These are phyloP conservation scores for Sesbania bispinosa DNA, from an alignment of 306 rosid species.

Conservation along the genomic window DNA sequence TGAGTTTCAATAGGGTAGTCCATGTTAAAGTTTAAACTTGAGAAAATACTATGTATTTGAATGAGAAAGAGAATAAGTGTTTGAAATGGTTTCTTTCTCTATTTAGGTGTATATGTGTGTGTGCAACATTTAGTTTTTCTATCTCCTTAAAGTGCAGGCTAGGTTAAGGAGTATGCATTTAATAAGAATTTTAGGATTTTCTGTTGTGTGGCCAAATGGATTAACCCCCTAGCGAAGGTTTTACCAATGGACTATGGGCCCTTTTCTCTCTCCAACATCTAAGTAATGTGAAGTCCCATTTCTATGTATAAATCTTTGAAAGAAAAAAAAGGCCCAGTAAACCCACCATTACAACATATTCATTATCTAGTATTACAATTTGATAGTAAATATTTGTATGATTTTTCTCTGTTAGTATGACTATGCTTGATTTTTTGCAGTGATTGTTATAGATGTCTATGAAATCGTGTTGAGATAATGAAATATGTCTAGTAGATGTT, in stretches of 20 bases:
- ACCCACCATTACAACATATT: constrained; percentile 56
- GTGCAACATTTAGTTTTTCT: neutral
- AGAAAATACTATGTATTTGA: no score
- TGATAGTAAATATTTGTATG: constrained; percentile 49
- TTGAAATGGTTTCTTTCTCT: no score
- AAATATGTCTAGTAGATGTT: constrained; percentile 43
- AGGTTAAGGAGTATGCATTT: constrained; percentile 71
- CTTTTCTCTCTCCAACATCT: constrained; percentile 77
- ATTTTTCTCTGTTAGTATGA: constrained; percentile 72
- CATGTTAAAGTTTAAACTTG: no score
- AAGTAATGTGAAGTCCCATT: constrained; percentile 95
- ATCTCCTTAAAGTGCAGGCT: constrained; percentile 58
- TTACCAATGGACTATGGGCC: constrained; percentile 76
- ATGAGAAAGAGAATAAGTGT: no score
- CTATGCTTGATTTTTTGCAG: constrained; percentile 59
- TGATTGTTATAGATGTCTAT: constrained; percentile 51
- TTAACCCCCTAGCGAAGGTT: constrained; percentile 73
- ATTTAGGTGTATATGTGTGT: no score
- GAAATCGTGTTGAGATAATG: constrained; percentile 73
- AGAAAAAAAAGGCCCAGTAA: constrained; percentile 76
- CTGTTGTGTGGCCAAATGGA: constrained; percentile 93
- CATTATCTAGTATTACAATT: constrained; percentile 38
- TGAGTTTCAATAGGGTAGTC: no score
- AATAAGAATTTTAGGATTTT: constrained; percentile 64
- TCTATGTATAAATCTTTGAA: no score